Conservation (phyloP, 1,139 yeast genomes). For the Zygotorulaspora mrakii region DNA sequence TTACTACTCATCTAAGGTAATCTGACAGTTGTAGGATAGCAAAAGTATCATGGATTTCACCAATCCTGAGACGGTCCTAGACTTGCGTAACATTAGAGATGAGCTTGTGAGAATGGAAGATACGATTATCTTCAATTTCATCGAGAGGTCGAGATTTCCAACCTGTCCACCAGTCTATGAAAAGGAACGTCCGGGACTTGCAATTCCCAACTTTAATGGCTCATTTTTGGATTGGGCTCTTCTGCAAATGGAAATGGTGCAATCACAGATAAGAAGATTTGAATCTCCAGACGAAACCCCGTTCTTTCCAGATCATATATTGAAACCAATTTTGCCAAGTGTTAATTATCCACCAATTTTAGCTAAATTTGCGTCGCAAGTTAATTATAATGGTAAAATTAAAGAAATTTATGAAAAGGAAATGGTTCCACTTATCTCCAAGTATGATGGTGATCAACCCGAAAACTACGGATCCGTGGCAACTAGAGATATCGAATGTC, state of each 20-base stretch:
- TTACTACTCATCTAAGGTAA: too few relatives aligned
- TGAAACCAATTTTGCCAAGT: slow-evolving; percentile 70
- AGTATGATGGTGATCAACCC: slow-evolving; percentile 66
- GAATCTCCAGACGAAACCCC: slow-evolving; percentile 97
- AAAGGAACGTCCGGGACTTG: slow-evolving; percentile 44
- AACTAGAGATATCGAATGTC: slow-evolving; percentile 74
- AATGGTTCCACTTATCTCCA: slow-evolving; percentile 72
- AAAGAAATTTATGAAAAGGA: slow-evolving; percentile 61
- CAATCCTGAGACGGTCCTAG: slow-evolving; percentile 77
- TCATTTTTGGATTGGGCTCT: slow-evolving; percentile 86
- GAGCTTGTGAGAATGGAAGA: slow-evolving; percentile 93
- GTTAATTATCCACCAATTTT: slow-evolving; percentile 74
- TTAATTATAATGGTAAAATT: slow-evolving; percentile 72
- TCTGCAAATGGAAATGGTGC: slow-evolving; percentile 69
- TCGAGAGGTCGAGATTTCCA: slow-evolving; percentile 87
- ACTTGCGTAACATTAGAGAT: slow-evolving; percentile 75
- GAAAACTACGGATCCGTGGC: slow-evolving; percentile 90
- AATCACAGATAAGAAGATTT: slow-evolving; percentile 82
- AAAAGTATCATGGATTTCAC: slow-evolving; percentile 96
- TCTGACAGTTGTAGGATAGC: too few relatives aligned
- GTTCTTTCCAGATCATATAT: slow-evolving; percentile 68
- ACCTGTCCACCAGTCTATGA: slow-evolving; percentile 73
- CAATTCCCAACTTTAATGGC: slow-evolving; percentile 67
- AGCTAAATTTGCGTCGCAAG: slow-evolving; percentile 67
- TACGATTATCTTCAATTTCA: slow-evolving; percentile 84